Conservation (phyloP, 345 rosid species). For the Populus alba region DNA sequence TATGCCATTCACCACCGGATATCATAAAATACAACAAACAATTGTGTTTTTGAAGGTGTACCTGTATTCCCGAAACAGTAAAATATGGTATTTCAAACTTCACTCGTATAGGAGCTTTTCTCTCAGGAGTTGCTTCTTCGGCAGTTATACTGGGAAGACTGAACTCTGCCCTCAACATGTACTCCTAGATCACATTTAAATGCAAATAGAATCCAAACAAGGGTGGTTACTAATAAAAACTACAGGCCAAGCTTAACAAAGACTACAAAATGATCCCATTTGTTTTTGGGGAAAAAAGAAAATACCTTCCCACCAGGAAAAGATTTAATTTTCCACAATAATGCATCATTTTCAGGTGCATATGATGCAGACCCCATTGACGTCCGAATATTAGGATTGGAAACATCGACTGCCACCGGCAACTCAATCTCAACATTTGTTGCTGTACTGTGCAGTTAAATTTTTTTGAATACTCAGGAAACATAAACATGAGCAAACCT, state of each 20-base stretch:
- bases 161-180: conserved; percentile 80
- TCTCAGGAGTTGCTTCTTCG: conserved; percentile 69
- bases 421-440: conserved; percentile 67
- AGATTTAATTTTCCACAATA: conserved; percentile 75
- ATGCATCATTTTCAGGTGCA: conserved; percentile 76
- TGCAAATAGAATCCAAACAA: neutral
- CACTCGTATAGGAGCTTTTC: conserved; percentile 74
- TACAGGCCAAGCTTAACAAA: neutral
- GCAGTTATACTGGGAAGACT: conserved; percentile 71
- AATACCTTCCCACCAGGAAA: conserved; percentile 82
- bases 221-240: neutral
- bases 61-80: conserved; percentile 92
- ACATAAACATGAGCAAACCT: neutral
- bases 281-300: neutral
- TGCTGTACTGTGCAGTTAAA: conserved; percentile 48
- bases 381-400: conserved; percentile 83
- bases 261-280: neutral
- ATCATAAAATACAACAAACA: neutral
- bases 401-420: conserved; percentile 75
- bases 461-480: neutral
- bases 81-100: conserved; percentile 87
- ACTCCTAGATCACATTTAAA: conserved; percentile 45
- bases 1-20: neutral
- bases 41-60: conserved; percentile 6
- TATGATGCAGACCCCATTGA: conserved; percentile 91